Base-by-base conservation (phyloP, 139 green algal species). In the Pleodorina starrii region DNA sequence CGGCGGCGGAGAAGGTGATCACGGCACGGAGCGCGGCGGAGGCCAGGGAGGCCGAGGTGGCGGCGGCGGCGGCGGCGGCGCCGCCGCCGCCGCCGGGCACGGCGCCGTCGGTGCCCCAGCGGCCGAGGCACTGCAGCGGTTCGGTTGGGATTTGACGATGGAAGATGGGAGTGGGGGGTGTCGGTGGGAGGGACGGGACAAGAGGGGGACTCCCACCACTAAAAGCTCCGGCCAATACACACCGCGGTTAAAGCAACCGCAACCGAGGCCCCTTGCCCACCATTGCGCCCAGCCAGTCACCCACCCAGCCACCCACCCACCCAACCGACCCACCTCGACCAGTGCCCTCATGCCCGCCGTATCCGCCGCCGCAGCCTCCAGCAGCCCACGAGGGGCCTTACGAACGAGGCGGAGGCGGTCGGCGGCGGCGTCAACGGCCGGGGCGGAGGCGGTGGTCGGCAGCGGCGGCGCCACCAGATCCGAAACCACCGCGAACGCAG, bases 1-100 rank as follows among this genome's bases (percentile, higher is more conserved):
- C 73, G 21, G 73, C 38, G 73, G 25, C 44, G 40, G 25, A 42
- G 5, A 81, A 42, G 42, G 73, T 42, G 19, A 81, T 42, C 6
- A 59, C 73, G 42, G 42, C 42, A 19, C 73, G 73, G 23, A 81
- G 73, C 17, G 73, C 73, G 73, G 73, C 73, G 73, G 73, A 21
- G 73, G 73, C 73, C 21, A 40, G 42, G 42, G 42, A 19, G 0
- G 73, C 27, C 7, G 71, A 29, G 42, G 42, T 42, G 73, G 73
- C 73, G 21, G 42, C 73, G 43, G 42, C n/a, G n/a, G 68, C n/a
- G 17, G 51, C 51, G 51, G 14, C 51, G 51, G 51, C 6, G 5
- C 54, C n/a, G 17, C 14, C 51, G 51, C 51, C 51, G 51, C 14
- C 6, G 5, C 54, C 54, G 54, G 54, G 5, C 54, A 21, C 54